phyloP scores from a whole-genome alignment of 2,329 filamentous ascomycete genomes.

The Cryphonectria parasitica region DNA sequence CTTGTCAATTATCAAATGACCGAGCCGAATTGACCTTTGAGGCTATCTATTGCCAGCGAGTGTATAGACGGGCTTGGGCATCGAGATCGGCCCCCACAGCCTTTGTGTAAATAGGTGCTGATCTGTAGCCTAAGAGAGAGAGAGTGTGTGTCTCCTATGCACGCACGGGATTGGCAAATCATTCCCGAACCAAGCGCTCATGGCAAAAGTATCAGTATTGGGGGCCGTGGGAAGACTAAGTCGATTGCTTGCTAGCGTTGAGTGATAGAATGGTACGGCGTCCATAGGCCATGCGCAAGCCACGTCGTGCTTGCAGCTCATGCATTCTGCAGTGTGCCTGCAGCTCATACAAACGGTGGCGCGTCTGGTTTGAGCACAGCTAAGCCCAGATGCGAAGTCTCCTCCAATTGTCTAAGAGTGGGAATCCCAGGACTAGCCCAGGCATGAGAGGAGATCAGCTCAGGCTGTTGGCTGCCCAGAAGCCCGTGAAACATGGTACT shows the following conservation, averaged over 20 bases:
- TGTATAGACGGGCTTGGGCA: neutral
- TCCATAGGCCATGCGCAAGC: neutral
- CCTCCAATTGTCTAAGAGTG: no score
- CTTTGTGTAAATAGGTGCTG: neutral
- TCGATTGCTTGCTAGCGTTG: neutral
- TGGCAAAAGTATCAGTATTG: neutral
- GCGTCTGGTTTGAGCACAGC: neutral
- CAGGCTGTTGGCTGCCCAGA: neutral
- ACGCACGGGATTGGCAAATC: neutral
- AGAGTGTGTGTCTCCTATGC: neutral
- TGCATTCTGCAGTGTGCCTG: neutral
- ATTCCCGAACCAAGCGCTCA: neutral
- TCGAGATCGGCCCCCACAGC: neutral
- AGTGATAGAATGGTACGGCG: neutral
- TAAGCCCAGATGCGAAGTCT: neutral
- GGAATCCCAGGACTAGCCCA: no score
- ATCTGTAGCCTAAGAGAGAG: no score
- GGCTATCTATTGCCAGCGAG: neutral
- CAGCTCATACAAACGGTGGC: neutral
- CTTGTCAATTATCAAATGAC: neutral
- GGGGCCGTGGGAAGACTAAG: neutral
- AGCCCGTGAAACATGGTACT: neutral
- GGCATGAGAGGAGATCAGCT: neutral
- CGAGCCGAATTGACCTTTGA: neutral
- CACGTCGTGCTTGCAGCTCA: neutral